Conservation (phyloP, 148 eudicot genomes). For the Amaranthus palmeri region DNA sequence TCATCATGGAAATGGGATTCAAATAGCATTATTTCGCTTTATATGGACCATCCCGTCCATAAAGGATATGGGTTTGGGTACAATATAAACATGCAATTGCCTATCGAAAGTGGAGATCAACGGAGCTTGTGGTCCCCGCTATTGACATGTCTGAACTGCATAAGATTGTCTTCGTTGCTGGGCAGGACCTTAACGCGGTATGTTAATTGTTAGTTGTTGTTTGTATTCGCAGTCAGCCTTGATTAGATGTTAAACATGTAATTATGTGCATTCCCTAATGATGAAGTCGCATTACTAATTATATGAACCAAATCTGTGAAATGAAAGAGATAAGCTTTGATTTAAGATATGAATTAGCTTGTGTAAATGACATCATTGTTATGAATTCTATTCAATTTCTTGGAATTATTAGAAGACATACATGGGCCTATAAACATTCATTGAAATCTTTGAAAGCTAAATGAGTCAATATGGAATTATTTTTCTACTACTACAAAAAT, state of each 20-base stretch:
- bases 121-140: slow-evolving; percentile 59
- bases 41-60: slow-evolving; percentile 94
- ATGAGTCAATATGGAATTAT: not conserved
- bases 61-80: slow-evolving; percentile 73
- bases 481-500: not conserved
- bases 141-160: slow-evolving; percentile 57
- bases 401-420: too few relatives aligned
- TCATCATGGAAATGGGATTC: slow-evolving; percentile 87
- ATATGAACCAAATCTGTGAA: too few relatives aligned
- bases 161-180: slow-evolving; percentile 69
- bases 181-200: slow-evolving; percentile 64
- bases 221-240: too few relatives aligned
- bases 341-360: too few relatives aligned
- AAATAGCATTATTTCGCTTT: slow-evolving; percentile 68
- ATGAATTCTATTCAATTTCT: too few relatives aligned
- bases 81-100: slow-evolving; percentile 78
- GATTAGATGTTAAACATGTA: too few relatives aligned
- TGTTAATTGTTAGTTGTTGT: not conserved
- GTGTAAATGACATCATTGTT: too few relatives aligned
- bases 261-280: too few relatives aligned
- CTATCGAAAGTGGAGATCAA: slow-evolving; percentile 73
- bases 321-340: too few relatives aligned
- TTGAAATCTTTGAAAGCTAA: not conserved
- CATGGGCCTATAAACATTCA: slow-evolving; percentile 10
- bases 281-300: too few relatives aligned